Evolutionary conservation across 2,329 filamentous ascomycete genomes (phyloP).

Genomic region (Aspergillus viridinutans): DNA sequence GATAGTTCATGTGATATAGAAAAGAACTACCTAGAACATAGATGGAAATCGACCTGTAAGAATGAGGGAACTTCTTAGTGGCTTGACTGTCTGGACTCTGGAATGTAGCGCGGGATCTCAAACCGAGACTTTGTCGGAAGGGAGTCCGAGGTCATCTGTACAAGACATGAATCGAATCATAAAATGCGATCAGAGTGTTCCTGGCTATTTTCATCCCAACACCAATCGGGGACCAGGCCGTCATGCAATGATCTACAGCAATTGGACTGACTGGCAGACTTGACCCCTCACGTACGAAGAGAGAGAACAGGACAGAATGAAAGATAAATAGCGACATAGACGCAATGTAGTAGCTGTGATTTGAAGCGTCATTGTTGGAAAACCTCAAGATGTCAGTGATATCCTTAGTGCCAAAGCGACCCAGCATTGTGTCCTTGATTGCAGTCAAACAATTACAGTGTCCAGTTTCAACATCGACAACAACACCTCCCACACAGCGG

Average conservation of each 20-base stretch:
- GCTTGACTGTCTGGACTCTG: not conserved
- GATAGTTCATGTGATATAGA: constrained; percentile 3
- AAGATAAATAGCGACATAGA: not conserved
- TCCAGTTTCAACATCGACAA: not conserved
- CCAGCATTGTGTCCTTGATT: not conserved
- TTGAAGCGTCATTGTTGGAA: not conserved
- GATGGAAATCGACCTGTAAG: not conserved
- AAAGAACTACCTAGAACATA: not conserved
- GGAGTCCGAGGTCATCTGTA: not conserved
- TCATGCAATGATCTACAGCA: not conserved
- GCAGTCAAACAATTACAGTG: not conserved
- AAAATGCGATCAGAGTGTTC: not conserved
- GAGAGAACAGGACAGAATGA: not conserved
- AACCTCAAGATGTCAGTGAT: not conserved
- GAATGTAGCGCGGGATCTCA: not conserved
- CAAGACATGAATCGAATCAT: not conserved
- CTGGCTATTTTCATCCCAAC: not conserved
- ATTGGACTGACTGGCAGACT: not conserved
- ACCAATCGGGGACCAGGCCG: not conserved
- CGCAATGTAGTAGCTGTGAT: not conserved
- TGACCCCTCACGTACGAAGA: not conserved
- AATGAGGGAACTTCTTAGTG: not conserved
- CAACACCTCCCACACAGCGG: not conserved
- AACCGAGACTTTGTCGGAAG: not conserved
- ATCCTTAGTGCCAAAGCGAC: not conserved